Conservation (phyloP, 441 rosid genomes). For the Syzygium syzygioides region DNA sequence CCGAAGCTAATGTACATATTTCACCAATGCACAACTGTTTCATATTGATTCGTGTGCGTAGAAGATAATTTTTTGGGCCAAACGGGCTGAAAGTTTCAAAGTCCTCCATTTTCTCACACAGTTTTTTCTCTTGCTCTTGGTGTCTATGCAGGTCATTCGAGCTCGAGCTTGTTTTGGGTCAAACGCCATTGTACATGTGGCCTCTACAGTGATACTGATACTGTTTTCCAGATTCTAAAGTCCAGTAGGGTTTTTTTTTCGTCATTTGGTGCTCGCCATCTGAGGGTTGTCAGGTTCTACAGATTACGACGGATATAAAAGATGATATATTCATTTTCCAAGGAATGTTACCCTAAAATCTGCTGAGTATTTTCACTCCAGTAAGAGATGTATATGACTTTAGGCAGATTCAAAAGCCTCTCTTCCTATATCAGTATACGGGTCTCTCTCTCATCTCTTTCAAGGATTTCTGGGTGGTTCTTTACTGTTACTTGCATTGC, state of each 20-base stretch:
- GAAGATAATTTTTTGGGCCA: not conserved
- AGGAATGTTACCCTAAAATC: not conserved
- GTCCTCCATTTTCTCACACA: not conserved
- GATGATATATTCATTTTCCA: not conserved
- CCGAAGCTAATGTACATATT: not conserved
- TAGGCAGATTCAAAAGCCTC: not conserved
- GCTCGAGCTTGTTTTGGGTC: conserved; percentile 17
- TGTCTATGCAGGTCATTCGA: conserved; percentile 29
- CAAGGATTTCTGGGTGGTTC: not conserved
- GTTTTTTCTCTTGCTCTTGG: not conserved
- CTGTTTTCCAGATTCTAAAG: conserved; percentile 28
- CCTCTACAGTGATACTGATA: conserved; percentile 28
- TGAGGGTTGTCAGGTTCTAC: not conserved
- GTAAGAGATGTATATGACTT: not conserved
- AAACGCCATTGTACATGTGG: conserved; percentile 15
- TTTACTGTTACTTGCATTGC: not conserved
- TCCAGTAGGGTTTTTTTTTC: not conserved
- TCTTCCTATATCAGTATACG: not conserved
- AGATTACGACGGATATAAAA: not conserved
- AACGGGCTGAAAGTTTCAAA: not conserved
- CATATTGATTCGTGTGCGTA: not conserved
- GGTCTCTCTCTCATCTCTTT: not conserved
- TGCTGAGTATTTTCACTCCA: not conserved
- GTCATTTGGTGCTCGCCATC: not conserved
- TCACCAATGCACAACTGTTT: not conserved